Conservation (phyloP, 2,329 filamentous ascomycete genomes). For the Chaetomium olivaceum region DNA sequence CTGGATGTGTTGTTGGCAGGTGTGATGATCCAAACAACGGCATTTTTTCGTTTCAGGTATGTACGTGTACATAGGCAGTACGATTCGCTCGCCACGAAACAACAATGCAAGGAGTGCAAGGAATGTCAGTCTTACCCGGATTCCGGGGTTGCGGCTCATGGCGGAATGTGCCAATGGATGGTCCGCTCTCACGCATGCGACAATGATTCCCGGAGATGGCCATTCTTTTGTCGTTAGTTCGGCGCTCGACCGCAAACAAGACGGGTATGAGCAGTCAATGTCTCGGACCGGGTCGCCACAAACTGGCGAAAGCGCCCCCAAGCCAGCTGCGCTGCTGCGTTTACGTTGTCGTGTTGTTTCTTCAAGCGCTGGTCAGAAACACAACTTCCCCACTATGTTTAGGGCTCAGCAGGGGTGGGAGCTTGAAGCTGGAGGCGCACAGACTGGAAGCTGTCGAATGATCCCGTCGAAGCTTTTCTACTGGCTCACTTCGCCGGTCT, state of each 20-base stretch:
- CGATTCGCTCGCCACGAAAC: neutral
- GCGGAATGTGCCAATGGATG: slow-evolving; percentile 1
- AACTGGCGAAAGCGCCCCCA: neutral
- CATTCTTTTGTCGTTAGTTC: neutral
- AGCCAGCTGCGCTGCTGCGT: neutral
- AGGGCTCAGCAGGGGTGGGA: slow-evolving; percentile 19
- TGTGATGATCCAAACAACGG: neutral
- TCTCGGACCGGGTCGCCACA: slow-evolving; percentile 14
- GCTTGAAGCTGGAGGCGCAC: slow-evolving; percentile 19
- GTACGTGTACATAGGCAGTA: neutral
- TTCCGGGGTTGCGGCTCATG: neutral
- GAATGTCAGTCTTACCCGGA: neutral
- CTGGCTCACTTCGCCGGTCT: neutral
- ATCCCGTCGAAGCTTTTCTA: slow-evolving; percentile 21
- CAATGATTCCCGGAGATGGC: neutral
- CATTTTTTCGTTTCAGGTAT: slow-evolving; percentile 5
- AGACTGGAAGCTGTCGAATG: slow-evolving; percentile 25
- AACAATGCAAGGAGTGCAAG: too few relatives aligned
- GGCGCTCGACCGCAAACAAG: neutral
- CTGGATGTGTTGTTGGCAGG: neutral
- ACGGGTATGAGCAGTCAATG: slow-evolving; percentile 10
- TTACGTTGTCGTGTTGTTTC: neutral
- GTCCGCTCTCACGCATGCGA: neutral
- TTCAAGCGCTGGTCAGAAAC: neutral
- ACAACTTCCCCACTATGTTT: slow-evolving; percentile 2